Evolutionary conservation across 2,329 filamentous ascomycete species (phyloP), one percentile per base, ranked within the genome.

Genomic region (Penicillium sp.): DNA sequence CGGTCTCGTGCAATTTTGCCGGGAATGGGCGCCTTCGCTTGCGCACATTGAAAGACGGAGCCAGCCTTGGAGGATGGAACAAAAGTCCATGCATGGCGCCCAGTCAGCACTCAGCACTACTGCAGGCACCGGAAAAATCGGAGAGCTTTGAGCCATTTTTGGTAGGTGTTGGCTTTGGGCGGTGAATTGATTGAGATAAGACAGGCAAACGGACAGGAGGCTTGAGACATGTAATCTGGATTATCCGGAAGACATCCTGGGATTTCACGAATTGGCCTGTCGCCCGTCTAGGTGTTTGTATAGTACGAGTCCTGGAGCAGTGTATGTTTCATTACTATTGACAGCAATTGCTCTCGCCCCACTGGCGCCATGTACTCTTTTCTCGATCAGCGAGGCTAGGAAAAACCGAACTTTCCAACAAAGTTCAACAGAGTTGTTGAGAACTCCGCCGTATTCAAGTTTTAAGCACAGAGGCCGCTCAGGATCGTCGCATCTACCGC

Each of bases 1-100:
- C 57, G 59, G 53, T 62, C 59, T 62, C 55, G 61, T 59, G 61
- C 60, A 30, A 56, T 53, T 59, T 62, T 60, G 46, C 59, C 52
- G 26, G 28, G 35, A 60, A 45, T 49, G 53, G 48, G 28, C 26
- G 52, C 52, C 28, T 51, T 51, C 30, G 30, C 30, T 28, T 51
- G 10, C n/a, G 30, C 48, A 8, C 30, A 33, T 14, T 49, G 30
- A 28, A 51, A 51, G 48, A 48, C 25, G 35, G 40, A 49, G 52
- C n/a, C n/a, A 57, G 38, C 46, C 45, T 30, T 37, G 52, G 14
- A 40, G 22, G 35, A 42, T 25, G 30, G 22, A 61, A 52, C 52
- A 59, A 59, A 63, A 43, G 33, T 30, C 26, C 14, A 28, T 30
- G 45, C 26, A 28, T 22, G 19, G 19, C n/a, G 14, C 10, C 30